phyloP scores from a whole-genome alignment of 768 basidiomycete genomes.

The Russula virescens region DNA sequence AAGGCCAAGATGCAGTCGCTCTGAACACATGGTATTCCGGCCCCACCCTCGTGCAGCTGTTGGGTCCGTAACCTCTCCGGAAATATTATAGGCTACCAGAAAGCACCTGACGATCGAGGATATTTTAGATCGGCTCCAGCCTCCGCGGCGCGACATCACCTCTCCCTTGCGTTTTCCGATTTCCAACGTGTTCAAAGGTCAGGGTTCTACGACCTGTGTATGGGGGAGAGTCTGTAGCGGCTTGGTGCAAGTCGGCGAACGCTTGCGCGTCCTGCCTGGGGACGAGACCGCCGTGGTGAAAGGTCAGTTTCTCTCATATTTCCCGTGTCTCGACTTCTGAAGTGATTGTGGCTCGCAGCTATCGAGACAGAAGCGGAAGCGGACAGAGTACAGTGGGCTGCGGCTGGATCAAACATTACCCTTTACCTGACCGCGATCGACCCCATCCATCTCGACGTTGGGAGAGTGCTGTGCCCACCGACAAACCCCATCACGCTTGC shows the following conservation, averaged over 20 bases:
- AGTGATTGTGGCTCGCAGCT: slow-evolving; percentile 39
- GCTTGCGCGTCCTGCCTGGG: slow-evolving; percentile 80
- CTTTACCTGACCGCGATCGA: slow-evolving; percentile 81
- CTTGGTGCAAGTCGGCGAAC: slow-evolving; percentile 88
- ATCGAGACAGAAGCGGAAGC: slow-evolving; percentile 86
- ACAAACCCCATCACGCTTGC: slow-evolving; percentile 69
- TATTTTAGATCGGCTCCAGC: slow-evolving; percentile 65
- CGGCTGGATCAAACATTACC: slow-evolving; percentile 86
- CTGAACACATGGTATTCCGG: slow-evolving; percentile 79
- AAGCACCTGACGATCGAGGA: not conserved
- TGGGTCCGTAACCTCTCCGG: slow-evolving; percentile 50
- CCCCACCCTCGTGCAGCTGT: slow-evolving; percentile 72
- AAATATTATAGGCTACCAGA: not conserved
- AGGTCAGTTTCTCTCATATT: slow-evolving; percentile 30
- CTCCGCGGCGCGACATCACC: slow-evolving; percentile 70
- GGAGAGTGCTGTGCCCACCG: slow-evolving; percentile 81
- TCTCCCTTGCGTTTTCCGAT: slow-evolving; percentile 82
- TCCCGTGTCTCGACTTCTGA: not conserved
- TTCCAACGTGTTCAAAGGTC: slow-evolving; percentile 92
- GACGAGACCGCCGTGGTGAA: slow-evolving; percentile 83
- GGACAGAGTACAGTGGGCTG: slow-evolving; percentile 74
- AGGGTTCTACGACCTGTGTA: slow-evolving; percentile 70
- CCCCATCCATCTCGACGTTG: slow-evolving; percentile 78
- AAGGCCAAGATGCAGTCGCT: slow-evolving; percentile 40
- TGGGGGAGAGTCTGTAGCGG: slow-evolving; percentile 84